phyloP scores from a whole-genome alignment of 768 basidiomycete genomes.

The Boletus rufocinnamomeus region DNA sequence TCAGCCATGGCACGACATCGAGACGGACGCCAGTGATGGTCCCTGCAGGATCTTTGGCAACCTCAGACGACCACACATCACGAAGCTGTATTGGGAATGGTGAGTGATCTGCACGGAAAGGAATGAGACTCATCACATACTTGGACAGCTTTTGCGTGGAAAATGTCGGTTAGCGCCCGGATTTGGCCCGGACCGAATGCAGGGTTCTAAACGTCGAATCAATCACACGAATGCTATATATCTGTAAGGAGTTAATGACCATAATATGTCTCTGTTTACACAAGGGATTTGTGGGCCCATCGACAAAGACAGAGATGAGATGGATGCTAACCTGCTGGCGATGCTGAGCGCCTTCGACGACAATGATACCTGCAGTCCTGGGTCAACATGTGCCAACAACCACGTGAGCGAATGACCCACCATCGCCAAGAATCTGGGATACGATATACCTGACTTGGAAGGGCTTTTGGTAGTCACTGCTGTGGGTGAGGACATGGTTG shows the following conservation, averaged over 20 bases:
- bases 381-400: not conserved
- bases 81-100: slow-evolving; percentile 35
- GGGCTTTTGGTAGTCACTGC: slow-evolving; percentile 52
- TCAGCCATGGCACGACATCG: no score
- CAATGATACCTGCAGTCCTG: slow-evolving; percentile 44
- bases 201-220: slow-evolving; percentile 51
- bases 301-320: not conserved
- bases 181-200: slow-evolving; percentile 64
- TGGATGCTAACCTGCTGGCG: slow-evolving; percentile 37
- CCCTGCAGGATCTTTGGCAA: no score
- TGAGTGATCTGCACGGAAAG: not conserved
- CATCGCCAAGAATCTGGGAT: slow-evolving; percentile 1
- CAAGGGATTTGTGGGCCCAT: not conserved
- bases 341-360: slow-evolving; percentile 43
- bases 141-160: no score
- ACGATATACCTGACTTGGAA: not conserved
- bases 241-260: slow-evolving; percentile 27
- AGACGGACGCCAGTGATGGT: no score
- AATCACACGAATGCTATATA: not conserved
- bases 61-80: slow-evolving; percentile 42
- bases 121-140: slow-evolving; percentile 32
- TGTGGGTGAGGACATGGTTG: slow-evolving; percentile 58
- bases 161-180: no score
- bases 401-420: not conserved
- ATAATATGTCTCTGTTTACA: no score